A percentile compares a stretch with the other conserved stretches of the same genome.
Evolutionary conservation across 2,329 filamentous ascomycete species (phyloP).

Genomic region (Capronia coronata): DNA sequence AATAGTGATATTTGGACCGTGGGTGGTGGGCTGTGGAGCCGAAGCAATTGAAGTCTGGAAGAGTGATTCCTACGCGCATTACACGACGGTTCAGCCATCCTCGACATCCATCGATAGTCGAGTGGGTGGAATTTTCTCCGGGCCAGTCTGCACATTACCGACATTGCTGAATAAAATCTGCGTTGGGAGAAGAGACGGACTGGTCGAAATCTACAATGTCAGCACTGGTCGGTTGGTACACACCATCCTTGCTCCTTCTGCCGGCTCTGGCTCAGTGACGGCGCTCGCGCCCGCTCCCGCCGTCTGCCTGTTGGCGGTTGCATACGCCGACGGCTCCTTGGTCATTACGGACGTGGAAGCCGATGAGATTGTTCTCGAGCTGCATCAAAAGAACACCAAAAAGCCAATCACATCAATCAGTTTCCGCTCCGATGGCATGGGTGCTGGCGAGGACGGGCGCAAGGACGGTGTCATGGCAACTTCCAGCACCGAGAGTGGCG

Average conservation of each 20-base stretch:
- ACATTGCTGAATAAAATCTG: slow-evolving; percentile 96
- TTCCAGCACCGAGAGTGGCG: slow-evolving; percentile 67
- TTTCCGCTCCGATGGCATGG: slow-evolving; percentile 82
- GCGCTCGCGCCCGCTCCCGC: slow-evolving; percentile 78
- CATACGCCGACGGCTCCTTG: slow-evolving; percentile 72
- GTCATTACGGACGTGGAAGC: slow-evolving; percentile 74
- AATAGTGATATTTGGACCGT: slow-evolving; percentile 78
- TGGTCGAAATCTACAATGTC: slow-evolving; percentile 95
- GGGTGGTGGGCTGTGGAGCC: slow-evolving; percentile 74
- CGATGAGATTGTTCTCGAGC: slow-evolving; percentile 61
- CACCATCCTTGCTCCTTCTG: slow-evolving; percentile 70
- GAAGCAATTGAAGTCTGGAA: slow-evolving; percentile 87
- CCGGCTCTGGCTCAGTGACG: slow-evolving; percentile 72
- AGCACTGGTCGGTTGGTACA: slow-evolving; percentile 87
- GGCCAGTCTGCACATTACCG: slow-evolving; percentile 77
- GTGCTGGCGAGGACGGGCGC: slow-evolving; percentile 79
- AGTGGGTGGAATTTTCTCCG: slow-evolving; percentile 63
- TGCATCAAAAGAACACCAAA: slow-evolving; percentile 19
- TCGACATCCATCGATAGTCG: slow-evolving; percentile 49
- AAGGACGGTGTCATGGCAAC: slow-evolving; percentile 92
- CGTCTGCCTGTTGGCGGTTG: slow-evolving; percentile 77
- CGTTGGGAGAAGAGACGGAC: slow-evolving; percentile 77
- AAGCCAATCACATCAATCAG: slow-evolving; percentile 69
- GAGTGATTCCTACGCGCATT: slow-evolving; percentile 73
- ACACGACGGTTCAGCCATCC: slow-evolving; percentile 67